Base-by-base conservation (phyloP, 1,139 yeast genomes). In the Kodamaea sp. region DNA sequence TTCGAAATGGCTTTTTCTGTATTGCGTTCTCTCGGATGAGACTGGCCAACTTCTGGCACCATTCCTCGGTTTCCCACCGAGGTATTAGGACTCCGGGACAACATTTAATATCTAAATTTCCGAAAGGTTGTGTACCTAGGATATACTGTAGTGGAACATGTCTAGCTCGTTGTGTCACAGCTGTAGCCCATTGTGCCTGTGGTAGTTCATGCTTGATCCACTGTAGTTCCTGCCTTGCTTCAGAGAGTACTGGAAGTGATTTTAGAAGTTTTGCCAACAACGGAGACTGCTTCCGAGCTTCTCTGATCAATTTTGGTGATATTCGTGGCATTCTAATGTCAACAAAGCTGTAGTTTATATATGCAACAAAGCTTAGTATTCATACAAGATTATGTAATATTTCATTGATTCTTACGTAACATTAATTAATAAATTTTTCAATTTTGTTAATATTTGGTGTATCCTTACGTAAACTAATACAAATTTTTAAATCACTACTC, bases 51-150 rank as follows among this genome's bases (percentile, higher is more conserved):
- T 68, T 69, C 26, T 63, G 28, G 6, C 76, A 69, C 97, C 97
- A 90, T 52, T 88, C 96, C 55, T 92, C 97, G 0, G 98, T 92
- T 55, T 92, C 98, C 85, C 95, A 82, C 36, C 98, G 63, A 0
- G 98, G 98, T 32, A 92, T 89, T 43, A 92, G 63, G 2, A 88
- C 97, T 0, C 81, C 80, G 1, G 67, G 68, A 23, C 61, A 53
- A 53, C 96, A 87, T 26, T 53, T 47, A 3, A 92, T 70, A 15
- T 75, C 78, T 36, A 90, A 57, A 0, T 60, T 48, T 0, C 95
- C 96, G 65, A 92, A 92, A 1, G 97, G 97, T 62, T 90, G 97
- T 1, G 80, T 63, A 1, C 90, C 89, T 20, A 92, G 64, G 7
- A 92, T 76, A 57, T 92, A 89, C 58, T 92, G 97, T 28, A 90